Evolutionary conservation across 176 grass and related monocot genomes (phyloP), one percentile per base, ranked within the genome.

Genomic region (Puya raimondii): DNA sequence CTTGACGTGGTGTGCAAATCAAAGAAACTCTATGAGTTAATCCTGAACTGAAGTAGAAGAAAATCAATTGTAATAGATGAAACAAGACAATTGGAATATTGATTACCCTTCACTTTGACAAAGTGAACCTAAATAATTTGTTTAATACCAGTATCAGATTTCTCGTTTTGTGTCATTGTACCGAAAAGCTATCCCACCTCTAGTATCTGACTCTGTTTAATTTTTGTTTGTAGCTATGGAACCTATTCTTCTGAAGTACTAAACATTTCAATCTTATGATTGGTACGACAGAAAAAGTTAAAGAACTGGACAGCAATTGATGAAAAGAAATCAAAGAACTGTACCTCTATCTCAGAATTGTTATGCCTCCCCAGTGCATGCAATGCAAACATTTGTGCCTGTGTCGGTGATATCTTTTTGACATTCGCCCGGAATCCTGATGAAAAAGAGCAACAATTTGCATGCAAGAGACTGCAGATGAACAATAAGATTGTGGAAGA

Each of bases 281-380:
- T 23, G 15, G 14, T 63, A 61, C 8, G 57, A 15, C 77, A 91
- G 81, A 49, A 33, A 67, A 72, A 49, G 11, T 61, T 47, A 11
- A 87, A 67, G 75, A 87, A 91, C 51, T 91, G 81, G 88, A 87
- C 83, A 75, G 71, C 51, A 54, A 12, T 2, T 53, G 68, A 66
- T 61, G 57, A 81, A 70, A 79, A 63, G 11, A 73, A 81, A 50
- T 25, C 58, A 12, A 21, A 23, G 1, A 5, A 48, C 1, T 63
- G 70, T 51, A 72, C 74, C 58, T 57, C 73, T 27, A 70, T 81
- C 53, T 84, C 84, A 73, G 78, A 91, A 67, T 26, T 84, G 79
- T 50, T 87, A 16, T 50, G 23, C 69, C 72, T 79, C 21, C 73
- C 20, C n/a, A 70, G 71, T 18, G 63, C 63, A 66, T 57, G 67